These are phyloP conservation scores for Fusarium sp. DNA, from an alignment of 2,329 filamentous ascomycete genomes.

Conservation along the genomic window DNA sequence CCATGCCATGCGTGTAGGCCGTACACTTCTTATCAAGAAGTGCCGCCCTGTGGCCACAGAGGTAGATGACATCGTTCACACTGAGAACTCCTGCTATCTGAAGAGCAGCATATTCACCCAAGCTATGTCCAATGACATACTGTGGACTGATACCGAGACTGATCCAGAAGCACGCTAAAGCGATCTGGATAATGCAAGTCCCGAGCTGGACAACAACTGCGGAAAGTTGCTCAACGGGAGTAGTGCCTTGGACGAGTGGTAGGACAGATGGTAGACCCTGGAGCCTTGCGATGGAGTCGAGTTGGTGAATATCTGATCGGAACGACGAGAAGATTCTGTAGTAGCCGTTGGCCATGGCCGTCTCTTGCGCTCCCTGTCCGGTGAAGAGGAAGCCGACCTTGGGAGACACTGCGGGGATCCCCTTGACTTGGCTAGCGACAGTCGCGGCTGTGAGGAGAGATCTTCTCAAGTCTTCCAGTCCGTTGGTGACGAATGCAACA, in stretches of 20 bases:
- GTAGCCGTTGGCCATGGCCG: neutral
- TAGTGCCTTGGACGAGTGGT: neutral
- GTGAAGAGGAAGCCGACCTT: neutral
- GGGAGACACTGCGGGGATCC: neutral
- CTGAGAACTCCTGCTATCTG: conserved; percentile 72
- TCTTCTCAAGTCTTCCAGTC: neutral
- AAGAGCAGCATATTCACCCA: conserved; percentile 55
- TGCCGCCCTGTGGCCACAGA: conserved; percentile 61
- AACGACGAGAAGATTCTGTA: neutral
- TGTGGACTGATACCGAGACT: conserved; percentile 54
- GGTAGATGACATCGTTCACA: conserved; percentile 67
- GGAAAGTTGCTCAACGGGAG: accelerated
- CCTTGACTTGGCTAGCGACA: neutral
- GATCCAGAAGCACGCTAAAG: conserved; percentile 49
- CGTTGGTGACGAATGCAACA: neutral
- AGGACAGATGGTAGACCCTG: neutral
- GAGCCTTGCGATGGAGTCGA: neutral
- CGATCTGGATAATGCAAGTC: neutral
- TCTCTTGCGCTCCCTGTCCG: neutral
- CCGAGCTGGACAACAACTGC: neutral
- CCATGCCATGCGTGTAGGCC: conserved; percentile 17
- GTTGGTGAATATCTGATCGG: accelerated
- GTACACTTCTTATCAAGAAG: neutral
- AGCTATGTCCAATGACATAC: conserved; percentile 61
- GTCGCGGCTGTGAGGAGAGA: neutral